Evolutionary conservation across 164 flowering plant genomes (phyloP).

Genomic region (Vitis riparia): DNA sequence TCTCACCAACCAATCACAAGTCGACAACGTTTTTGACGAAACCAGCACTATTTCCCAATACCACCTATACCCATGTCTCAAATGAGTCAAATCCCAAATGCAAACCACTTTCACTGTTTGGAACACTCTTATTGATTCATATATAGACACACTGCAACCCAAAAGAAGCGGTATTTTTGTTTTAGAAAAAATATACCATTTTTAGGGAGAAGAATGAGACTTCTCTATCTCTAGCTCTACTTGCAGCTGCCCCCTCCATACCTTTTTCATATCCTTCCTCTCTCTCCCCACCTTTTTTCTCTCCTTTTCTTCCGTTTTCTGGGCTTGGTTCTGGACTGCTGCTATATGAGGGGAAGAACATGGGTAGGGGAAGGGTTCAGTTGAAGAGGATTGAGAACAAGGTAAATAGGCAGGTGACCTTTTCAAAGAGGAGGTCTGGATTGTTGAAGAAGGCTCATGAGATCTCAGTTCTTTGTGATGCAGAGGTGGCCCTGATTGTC

Average conservation of each 20-base stretch:
- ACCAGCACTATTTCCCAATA: constrained; percentile 36
- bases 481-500: constrained; percentile 53
- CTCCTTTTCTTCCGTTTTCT: not conserved
- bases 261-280: too few relatives aligned
- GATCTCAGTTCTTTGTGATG: constrained; percentile 63
- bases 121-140: not conserved
- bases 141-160: not conserved
- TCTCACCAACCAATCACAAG: constrained; percentile 21
- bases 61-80: constrained; percentile 5
- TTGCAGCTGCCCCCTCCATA: too few relatives aligned
- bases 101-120: not conserved
- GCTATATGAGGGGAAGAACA: not conserved
- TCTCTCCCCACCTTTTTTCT: not conserved
- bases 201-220: too few relatives aligned
- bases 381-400: constrained; percentile 63
- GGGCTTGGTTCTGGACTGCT: not conserved
- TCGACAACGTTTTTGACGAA: constrained; percentile 40
- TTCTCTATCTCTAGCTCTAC: too few relatives aligned
- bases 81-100: not conserved
- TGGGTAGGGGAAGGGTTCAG: constrained; percentile 66
- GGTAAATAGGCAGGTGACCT: constrained; percentile 61
- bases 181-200: too few relatives aligned
- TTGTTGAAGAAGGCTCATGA: constrained; percentile 65
- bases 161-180: too few relatives aligned
- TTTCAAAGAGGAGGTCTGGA: constrained; percentile 55